Base-by-base conservation (phyloP, 2,329 filamentous ascomycete genomes). In the Pestalotiopsis sp. region DNA sequence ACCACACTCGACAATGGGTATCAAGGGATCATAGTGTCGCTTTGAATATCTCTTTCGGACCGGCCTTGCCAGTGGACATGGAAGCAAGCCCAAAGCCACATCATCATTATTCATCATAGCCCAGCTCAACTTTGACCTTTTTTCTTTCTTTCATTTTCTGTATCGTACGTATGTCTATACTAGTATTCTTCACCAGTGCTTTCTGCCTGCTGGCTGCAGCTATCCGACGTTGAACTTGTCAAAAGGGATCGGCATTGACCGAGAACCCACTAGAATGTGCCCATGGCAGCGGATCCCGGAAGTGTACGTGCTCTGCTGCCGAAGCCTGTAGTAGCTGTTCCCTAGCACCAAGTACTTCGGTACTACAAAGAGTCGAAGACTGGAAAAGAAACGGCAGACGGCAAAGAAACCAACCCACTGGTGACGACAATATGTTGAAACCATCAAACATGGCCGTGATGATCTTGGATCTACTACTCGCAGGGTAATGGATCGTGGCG, bases 171-270 rank as follows among this genome's bases (percentile, higher is more conserved):
- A 52, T 52, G 45, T 52, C 3, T n/a, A 52, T 52, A 17, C 17
- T 52, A 23, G 20, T 23, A 9, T n/a, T 52, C 14, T n/a, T 20
- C 17, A 23, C 45, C 20, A 20, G 45, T 38, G 38, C 60, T 41
- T 63, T 60, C n/a, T 25, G n/a, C 57, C 31, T 36, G 31, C 31
- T 36, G 45, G 45, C 17, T n/a, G 45, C 45, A 52, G 20, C 17
- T 52, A 52, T 52, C 45, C 45, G 45, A 52, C 45, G 20, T 52
- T n/a, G 45, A n/a, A n/a, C 17, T 52, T 52, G n/a, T 13, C 31
- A 62, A 13, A 39, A 62, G 17, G 36, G 27, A 62, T 62, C 59
- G 59, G n/a, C 59, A 36, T 62, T 62, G 27, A 39, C 57, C 57
- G 57, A 59, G 27, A 59, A 59, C 20, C 59, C 36, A 39, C 31